Base-by-base conservation (phyloP, 2,329 filamentous ascomycete species). In the Tolypocladium amazonense region DNA sequence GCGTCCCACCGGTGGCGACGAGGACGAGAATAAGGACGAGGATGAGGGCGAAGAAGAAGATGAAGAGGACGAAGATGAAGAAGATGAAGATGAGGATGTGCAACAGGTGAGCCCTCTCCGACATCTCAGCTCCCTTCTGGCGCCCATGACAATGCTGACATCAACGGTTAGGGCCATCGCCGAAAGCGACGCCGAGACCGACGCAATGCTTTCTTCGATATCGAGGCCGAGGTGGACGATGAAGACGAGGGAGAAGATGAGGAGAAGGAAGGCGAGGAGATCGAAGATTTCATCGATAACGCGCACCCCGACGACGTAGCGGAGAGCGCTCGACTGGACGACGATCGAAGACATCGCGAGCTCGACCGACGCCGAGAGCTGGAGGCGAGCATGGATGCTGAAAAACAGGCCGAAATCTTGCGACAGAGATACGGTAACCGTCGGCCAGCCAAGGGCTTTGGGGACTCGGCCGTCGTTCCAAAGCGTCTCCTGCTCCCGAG, bases 161-260 rank as follows among this genome's bases (percentile, higher is more conserved):
- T 71, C 70, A 57, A 15, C 35, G 43, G 39, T 47, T 60, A 85
- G 82, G 77, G 80, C 60, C 82, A 90, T 69, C 89, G 90, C 60
- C 84, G 88, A 67, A 97, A 97, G 75, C 89, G 92, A 60, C 88
- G 87, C 72, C 85, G 85, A 72, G 86, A 89, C 65, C 83, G 83
- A 64, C 85, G 90, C 64, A 90, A 90, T 67, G 87, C 88, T 69
- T 97, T 97, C 84, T 87, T 99, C 76, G 94, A 99, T 85, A 90
- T 93, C 69, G 94, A 99, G 80, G 94, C 94, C 72, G 94, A 97
- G 76, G 94, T 99, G 66, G 94, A 97, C 70, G 94, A 96, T 64
- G 92, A 96, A 67, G 92, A 96, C 67, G 89, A 91, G 65, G 88
- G 84, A 65, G 89, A 90, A 62, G 91, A 96, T 64, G 91, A 95